Evolutionary conservation across 768 basidiomycete genomes (phyloP).

Genomic region (Boletus reticulatus): DNA sequence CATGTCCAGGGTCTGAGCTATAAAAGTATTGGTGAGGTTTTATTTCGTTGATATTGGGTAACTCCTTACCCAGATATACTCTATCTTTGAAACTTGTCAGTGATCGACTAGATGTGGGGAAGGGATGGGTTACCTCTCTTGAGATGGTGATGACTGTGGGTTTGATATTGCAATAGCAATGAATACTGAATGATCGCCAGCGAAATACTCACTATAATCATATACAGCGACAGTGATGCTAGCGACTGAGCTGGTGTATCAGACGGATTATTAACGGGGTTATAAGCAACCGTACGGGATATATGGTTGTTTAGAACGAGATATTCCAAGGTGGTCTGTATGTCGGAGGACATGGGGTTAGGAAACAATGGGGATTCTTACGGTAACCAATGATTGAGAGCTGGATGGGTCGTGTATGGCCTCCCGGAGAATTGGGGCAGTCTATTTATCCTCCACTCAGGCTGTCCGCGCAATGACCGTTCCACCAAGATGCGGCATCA

Average conservation of each 20-base stretch:
- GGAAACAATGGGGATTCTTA: too few relatives aligned
- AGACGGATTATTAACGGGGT: not conserved
- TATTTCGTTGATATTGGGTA: not conserved
- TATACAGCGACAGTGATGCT: not conserved
- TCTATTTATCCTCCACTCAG: not conserved
- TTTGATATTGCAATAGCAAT: too few relatives aligned
- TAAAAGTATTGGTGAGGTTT: not conserved
- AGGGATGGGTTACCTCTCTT: too few relatives aligned
- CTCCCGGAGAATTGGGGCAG: not conserved
- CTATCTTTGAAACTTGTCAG: not conserved
- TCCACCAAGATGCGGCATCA: too few relatives aligned
- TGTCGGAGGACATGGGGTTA: not conserved
- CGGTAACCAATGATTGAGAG: not conserved
- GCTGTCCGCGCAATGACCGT: not conserved
- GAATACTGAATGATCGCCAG: too few relatives aligned
- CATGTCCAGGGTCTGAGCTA: not conserved
- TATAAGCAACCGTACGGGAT: not conserved
- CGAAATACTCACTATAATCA: not conserved
- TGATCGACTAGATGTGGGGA: not conserved
- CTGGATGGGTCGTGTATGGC: not conserved
- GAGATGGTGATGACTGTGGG: too few relatives aligned
- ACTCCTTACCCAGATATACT: not conserved
- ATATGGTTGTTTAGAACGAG: not conserved
- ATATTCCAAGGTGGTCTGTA: not conserved
- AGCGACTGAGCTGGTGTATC: not conserved